Conservation (phyloP, 495 filamentous ascomycete species). For the Podospora bellae-mahoneyi region DNA sequence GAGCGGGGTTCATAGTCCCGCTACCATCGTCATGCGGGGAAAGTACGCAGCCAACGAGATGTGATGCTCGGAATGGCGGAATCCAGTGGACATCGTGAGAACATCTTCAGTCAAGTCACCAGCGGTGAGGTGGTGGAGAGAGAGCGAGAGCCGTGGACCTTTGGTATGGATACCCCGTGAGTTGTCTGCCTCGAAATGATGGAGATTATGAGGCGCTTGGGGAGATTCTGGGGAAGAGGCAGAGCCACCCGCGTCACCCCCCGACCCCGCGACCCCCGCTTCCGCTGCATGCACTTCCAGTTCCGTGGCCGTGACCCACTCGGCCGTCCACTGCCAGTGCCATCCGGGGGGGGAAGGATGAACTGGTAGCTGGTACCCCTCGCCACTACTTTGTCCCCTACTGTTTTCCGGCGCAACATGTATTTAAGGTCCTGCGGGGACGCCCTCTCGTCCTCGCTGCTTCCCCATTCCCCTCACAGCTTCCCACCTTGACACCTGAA, state of each 20-base stretch:
- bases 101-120: background rate
- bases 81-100: background rate
- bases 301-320: constrained; percentile 12
- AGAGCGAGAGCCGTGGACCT: background rate
- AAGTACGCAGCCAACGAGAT: background rate
- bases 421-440: constrained; percentile 13
- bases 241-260: background rate
- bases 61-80: background rate
- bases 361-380: background rate
- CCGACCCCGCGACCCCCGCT: constrained; percentile 8
- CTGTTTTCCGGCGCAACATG: background rate
- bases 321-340: constrained; percentile 10
- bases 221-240: background rate
- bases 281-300: background rate
- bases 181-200: background rate
- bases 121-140: background rate
- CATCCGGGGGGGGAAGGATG: background rate
- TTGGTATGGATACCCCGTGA: background rate
- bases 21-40: background rate
- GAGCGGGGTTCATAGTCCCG: background rate
- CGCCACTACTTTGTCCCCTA: constrained; percentile 13
- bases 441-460: constrained; percentile 8
- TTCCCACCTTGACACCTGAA: constrained; percentile 7
- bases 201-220: background rate
- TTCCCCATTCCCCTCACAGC: constrained; percentile 3